Percentiles rank a stretch among this genome's conserved stretches.
Conservation (phyloP, 768 basidiomycete species). For the Pleurotus tuoliensis region DNA sequence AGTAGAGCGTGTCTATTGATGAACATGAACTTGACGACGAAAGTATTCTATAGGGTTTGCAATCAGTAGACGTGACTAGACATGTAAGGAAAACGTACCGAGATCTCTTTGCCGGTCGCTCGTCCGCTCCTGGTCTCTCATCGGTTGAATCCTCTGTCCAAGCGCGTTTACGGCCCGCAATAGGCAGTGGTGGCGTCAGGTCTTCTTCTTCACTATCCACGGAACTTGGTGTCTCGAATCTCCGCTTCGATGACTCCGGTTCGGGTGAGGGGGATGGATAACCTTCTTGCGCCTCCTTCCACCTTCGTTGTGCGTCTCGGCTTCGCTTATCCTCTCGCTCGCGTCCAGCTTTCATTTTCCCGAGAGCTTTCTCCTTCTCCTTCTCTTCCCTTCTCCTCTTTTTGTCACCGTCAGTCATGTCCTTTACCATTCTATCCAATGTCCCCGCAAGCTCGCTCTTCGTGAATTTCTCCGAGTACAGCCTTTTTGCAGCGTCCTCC, state of each 20-base stretch:
- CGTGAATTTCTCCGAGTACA: conserved; percentile 23
- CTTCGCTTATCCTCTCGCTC: background rate
- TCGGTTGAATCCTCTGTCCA: background rate
- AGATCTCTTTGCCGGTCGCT: too few relatives aligned
- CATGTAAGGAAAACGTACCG: too few relatives aligned
- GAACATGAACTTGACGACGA: too few relatives aligned
- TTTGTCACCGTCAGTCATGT: conserved; percentile 19
- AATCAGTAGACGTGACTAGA: too few relatives aligned
- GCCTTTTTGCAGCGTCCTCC: conserved; percentile 19
- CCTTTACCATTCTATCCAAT: conserved; percentile 25
- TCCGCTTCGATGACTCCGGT: background rate
- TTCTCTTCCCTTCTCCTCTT: conserved; percentile 12
- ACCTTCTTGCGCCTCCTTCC: background rate
- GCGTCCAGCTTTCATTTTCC: background rate
- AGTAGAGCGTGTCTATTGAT: too few relatives aligned
- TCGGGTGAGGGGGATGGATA: background rate
- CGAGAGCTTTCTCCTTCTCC: conserved; percentile 2
- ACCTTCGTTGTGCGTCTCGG: background rate
- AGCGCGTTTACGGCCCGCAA: background rate
- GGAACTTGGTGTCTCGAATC: background rate
- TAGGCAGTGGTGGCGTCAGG: background rate
- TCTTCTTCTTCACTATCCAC: background rate
- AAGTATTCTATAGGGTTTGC: too few relatives aligned
- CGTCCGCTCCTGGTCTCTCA: background rate
- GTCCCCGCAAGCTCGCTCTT: conserved; percentile 25